phyloP scores from a whole-genome alignment of 768 basidiomycete species.

The Suillus subluteus region DNA sequence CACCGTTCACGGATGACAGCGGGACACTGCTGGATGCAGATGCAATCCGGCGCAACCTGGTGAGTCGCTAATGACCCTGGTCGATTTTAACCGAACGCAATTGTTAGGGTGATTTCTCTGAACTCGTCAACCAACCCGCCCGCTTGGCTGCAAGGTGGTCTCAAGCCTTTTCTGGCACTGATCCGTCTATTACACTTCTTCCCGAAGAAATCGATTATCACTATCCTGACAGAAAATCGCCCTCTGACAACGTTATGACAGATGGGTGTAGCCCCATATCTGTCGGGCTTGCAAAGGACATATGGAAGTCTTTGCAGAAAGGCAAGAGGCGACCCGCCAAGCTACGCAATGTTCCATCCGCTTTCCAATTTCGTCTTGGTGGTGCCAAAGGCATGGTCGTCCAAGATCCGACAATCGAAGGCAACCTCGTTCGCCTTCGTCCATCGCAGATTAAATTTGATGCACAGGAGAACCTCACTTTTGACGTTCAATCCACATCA shows the following conservation, averaged over 20 bases:
- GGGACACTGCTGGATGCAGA: conserved; percentile 27
- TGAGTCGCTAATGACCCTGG: conserved; percentile 18
- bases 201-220: conserved; percentile 35
- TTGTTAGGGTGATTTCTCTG: conserved; percentile 44
- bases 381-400: conserved; percentile 55
- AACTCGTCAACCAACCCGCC: conserved; percentile 43
- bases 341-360: conserved; percentile 36
- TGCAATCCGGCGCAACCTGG: conserved; percentile 38
- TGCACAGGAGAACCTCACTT: conserved; percentile 36
- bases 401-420: conserved; percentile 41
- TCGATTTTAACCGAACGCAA: background rate
- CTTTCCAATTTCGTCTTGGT: conserved; percentile 47
- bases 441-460: conserved; percentile 54
- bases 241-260: conserved; percentile 42
- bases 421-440: conserved; percentile 42
- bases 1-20: conserved; percentile 40
- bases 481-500: conserved; percentile 55
- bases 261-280: conserved; percentile 57
- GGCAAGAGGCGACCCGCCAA: conserved; percentile 27
- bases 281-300: conserved; percentile 33
- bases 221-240: conserved; percentile 33
- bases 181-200: conserved; percentile 45
- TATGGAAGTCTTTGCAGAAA: conserved; percentile 41
- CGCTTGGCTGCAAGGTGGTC: conserved; percentile 56
- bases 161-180: conserved; percentile 57